Evolutionary conservation across 2,329 filamentous ascomycete genomes (phyloP), one percentile per base, ranked within the genome.

Genomic region (Fusarium redolens): DNA sequence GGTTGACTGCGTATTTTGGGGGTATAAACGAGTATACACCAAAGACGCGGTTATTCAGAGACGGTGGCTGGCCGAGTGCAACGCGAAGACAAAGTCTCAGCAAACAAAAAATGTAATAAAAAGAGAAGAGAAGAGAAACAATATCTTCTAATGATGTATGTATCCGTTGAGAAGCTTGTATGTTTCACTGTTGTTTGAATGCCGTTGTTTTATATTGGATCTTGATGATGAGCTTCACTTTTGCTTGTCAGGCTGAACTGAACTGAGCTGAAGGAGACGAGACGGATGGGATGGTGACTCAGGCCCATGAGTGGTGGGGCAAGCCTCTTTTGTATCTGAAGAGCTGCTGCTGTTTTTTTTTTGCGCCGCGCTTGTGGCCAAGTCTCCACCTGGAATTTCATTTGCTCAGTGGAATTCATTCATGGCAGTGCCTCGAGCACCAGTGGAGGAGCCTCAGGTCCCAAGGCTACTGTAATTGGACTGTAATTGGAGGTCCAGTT

Each of bases 271-370:
- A 68, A 66, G 61, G 72, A 75, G 68, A 77, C 55, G 28, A 75
- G 68, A 77, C 52, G 73, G 69, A 76, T 58, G 67, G 67, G 74
- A 73, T 72, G 65, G 74, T 73, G 74, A 73, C 74, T 75, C 65
- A 68, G 74, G 65, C 65, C 71, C 62, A 73, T 73, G 74, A 78
- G 76, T 78, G 76, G 76, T 78, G 76, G 76, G 76, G 76, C 76
- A 78, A 75, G 73, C 75, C 71, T 75, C 76, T 78, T 78, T 78
- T 78, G 76, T 78, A 78, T 75, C 62, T 67, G 72, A 54, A 56
- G 54, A 67, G 62, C 65, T 67, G 28, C 52, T 58, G 35, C 44
- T 68, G 56, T 48, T 37, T 61, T 61, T 22, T 22, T 64, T 38
- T 59, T 68, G 63, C 68, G 45, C 64, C 50, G 69, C 64, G 48